Evolutionary conservation across 441 rosid species (phyloP).

Genomic region (Eugenia klotzschiana): DNA sequence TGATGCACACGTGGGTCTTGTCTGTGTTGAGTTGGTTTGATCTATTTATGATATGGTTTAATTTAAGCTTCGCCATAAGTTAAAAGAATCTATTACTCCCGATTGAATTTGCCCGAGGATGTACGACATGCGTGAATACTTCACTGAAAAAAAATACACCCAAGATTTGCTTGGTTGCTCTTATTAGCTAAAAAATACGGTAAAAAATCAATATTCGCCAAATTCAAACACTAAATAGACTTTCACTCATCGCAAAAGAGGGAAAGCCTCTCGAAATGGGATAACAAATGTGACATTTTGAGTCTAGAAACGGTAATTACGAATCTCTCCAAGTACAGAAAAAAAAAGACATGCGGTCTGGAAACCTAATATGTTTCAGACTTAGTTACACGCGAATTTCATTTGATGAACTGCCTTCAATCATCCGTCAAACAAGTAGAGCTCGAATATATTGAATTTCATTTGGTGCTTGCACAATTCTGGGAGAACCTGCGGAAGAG

Average conservation of each 20-base stretch:
- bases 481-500: too few relatives aligned
- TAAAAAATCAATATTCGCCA: background rate
- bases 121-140: background rate
- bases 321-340: too few relatives aligned
- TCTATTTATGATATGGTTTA: slow-evolving; percentile 2
- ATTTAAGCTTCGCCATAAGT: background rate
- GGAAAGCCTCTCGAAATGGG: background rate
- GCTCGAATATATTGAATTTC: too few relatives aligned
- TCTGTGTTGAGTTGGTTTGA: slow-evolving; percentile 17
- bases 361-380: too few relatives aligned
- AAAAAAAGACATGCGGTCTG: too few relatives aligned
- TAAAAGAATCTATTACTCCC: background rate
- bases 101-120: background rate
- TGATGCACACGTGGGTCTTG: too few relatives aligned
- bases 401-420: too few relatives aligned
- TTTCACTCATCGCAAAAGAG: background rate
- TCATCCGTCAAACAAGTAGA: too few relatives aligned
- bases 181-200: background rate
- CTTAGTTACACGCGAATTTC: too few relatives aligned
- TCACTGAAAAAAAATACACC: background rate
- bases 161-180: background rate
- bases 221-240: background rate
- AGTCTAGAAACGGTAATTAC: background rate
- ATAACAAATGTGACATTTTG: background rate
- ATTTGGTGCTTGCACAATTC: too few relatives aligned